Evolutionary conservation across 495 filamentous ascomycete species (phyloP), one percentile per base, ranked within the genome.

Genomic region (Xylaria nigripes): DNA sequence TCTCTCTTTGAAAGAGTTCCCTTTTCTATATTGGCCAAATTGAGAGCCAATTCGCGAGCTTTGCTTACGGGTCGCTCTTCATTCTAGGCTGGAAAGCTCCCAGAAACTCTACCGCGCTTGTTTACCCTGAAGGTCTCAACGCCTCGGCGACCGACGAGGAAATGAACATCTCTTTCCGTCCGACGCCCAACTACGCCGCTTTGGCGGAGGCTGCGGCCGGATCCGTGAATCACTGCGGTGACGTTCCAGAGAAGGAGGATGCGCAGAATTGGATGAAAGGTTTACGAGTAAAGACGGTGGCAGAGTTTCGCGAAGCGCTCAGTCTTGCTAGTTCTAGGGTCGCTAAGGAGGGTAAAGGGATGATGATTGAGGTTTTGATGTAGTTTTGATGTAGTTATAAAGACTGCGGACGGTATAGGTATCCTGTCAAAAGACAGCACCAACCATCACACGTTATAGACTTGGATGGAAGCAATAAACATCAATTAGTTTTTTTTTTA

Each of bases 71-170:
- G 18, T 41, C 18, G 5, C 36, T 41, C 18, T 4, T 15, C 13
- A 23, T 4, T 24, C 2, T 24, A 62, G 60, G 55, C 24, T 72
- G 64, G 65, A 69, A 71, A 43, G 65, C 70, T 21, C 66, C 63
- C 6, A 58, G 65, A 12, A 64, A 65, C 6, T 69, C 62, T 3
- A 55, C 65, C 9, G 50, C 55, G 19, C 51, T 69, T 3, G 68
- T 72, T 15, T 63, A 72, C 21, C 60, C 65, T 1, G 50, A 55
- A 13, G 63, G 69, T 16, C 56, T 65, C 12, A 62, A 22, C 13
- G 51, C 27, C 1, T 51, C 52, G 0, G 59, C 59, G 3, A 48
- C 61, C 9, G 60, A 62, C 30, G 61, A 61, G 13, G 65, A 67
- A 19, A 36, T 62, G 13, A 60, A 62, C 40, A 32, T 57, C 29